Percentiles rank a stretch among this genome's conserved stretches.
Conservation (phyloP, 129 eudicot species). For the Ambrosia artemisiifolia region DNA sequence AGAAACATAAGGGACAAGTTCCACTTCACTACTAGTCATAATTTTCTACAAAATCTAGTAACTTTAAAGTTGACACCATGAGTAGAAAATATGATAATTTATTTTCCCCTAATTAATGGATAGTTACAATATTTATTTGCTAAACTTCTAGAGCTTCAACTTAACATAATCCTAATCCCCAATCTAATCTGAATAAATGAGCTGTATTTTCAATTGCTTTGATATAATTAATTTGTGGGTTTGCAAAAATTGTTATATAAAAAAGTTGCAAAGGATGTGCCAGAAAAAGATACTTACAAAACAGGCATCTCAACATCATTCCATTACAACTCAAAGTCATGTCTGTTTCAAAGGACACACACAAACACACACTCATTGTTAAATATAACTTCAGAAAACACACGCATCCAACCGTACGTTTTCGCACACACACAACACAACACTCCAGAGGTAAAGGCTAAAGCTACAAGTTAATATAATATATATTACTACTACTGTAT, state of each 20-base stretch:
- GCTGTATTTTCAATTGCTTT: neutral
- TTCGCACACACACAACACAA: slow-evolving; percentile 20
- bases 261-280: slow-evolving; percentile 20
- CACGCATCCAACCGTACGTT: slow-evolving; percentile 29
- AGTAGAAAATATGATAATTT: neutral
- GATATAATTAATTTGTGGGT: neutral
- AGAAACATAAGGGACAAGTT: neutral
- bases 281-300: slow-evolving; percentile 20
- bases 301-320: slow-evolving; percentile 39
- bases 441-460: slow-evolving; percentile 26
- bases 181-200: neutral
- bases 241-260: neutral
- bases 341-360: slow-evolving; percentile 44
- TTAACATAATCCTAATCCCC: neutral
- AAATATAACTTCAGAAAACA: slow-evolving; percentile 38
- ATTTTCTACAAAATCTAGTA: neutral
- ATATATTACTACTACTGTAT: slow-evolving; percentile 22
- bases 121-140: neutral
- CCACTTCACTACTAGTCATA: neutral
- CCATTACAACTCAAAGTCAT: slow-evolving; percentile 42
- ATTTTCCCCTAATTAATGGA: neutral
- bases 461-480: slow-evolving; percentile 29
- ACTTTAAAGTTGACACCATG: neutral
- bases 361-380: slow-evolving; percentile 37
- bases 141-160: neutral